Conservation (phyloP, 805 yeast genomes). For the Cyberlindnera euphorbiae region DNA sequence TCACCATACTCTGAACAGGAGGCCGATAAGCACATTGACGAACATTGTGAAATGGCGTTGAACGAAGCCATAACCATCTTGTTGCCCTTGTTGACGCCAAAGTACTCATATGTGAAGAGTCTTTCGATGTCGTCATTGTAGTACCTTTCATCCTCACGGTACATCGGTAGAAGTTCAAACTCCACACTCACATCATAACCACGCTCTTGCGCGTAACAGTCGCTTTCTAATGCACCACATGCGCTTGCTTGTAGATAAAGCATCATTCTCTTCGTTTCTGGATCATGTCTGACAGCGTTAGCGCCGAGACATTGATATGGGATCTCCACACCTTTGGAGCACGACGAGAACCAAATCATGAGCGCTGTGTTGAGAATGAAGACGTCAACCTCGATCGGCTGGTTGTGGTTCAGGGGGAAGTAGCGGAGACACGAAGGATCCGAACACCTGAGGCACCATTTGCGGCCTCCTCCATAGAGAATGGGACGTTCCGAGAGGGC, state of each 20-base stretch:
- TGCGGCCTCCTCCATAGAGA: slow-evolving; percentile 39
- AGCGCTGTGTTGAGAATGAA: slow-evolving; percentile 34
- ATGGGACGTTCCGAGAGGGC: slow-evolving; percentile 27
- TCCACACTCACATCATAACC: slow-evolving; percentile 20
- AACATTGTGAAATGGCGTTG: slow-evolving; percentile 32
- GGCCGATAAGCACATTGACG: slow-evolving; percentile 11
- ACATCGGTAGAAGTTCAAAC: slow-evolving; percentile 32
- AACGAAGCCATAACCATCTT: slow-evolving; percentile 33
- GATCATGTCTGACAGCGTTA: slow-evolving; percentile 16
- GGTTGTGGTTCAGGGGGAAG: slow-evolving; percentile 13
- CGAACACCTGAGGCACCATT: slow-evolving; percentile 23
- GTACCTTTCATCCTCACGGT: slow-evolving; percentile 32
- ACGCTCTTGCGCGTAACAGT: slow-evolving; percentile 4
- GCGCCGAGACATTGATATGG: slow-evolving; percentile 27
- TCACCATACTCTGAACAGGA: slow-evolving; percentile 5
- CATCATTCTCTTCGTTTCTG: slow-evolving; percentile 2
- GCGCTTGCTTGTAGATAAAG: slow-evolving; percentile 7
- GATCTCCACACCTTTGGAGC: slow-evolving; percentile 33
- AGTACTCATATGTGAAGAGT: slow-evolving; percentile 32
- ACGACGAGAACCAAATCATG: slow-evolving; percentile 34
- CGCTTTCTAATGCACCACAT: slow-evolving; percentile 7
- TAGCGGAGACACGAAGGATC: slow-evolving; percentile 10
- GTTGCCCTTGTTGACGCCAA: slow-evolving; percentile 38
- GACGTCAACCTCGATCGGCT: slow-evolving; percentile 27
- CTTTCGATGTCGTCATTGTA: slow-evolving; percentile 31